Evolutionary conservation across 2,329 filamentous ascomycete species (phyloP).

Genomic region (Neonectria faginata): DNA sequence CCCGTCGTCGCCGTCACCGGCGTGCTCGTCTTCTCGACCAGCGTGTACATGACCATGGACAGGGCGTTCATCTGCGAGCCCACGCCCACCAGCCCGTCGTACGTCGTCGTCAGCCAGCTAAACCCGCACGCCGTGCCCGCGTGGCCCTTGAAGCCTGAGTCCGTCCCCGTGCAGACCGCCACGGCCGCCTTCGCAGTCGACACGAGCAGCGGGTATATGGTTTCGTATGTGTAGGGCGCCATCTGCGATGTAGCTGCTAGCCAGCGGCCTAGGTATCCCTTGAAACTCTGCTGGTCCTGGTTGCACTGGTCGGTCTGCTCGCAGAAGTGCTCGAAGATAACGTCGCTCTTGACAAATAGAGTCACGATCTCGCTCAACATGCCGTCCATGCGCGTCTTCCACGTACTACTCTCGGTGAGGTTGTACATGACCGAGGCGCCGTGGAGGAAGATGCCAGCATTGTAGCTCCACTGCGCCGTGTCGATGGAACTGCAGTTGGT

Average conservation of each 20-base stretch:
- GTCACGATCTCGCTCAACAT: slow-evolving; percentile 63
- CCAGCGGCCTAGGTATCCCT: slow-evolving; percentile 79
- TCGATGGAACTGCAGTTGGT: slow-evolving; percentile 64
- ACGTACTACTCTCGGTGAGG: slow-evolving; percentile 63
- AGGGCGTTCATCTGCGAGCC: slow-evolving; percentile 78
- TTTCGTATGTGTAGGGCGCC: slow-evolving; percentile 63
- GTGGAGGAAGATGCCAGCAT: slow-evolving; percentile 74
- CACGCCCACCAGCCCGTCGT: slow-evolving; percentile 71
- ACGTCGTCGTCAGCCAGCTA: slow-evolving; percentile 67
- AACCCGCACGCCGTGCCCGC: slow-evolving; percentile 75
- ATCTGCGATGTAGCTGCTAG: slow-evolving; percentile 66
- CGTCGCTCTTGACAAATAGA: slow-evolving; percentile 64
- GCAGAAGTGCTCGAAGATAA: slow-evolving; percentile 76
- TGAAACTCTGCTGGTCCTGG: slow-evolving; percentile 79
- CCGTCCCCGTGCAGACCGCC: slow-evolving; percentile 61
- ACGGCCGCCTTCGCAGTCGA: slow-evolving; percentile 66
- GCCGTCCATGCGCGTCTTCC: slow-evolving; percentile 70
- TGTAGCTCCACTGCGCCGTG: slow-evolving; percentile 75
- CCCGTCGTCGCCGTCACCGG: slow-evolving; percentile 67
- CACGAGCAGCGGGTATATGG: slow-evolving; percentile 63
- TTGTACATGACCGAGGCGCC: slow-evolving; percentile 73
- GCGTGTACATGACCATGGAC: slow-evolving; percentile 70
- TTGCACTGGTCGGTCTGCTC: slow-evolving; percentile 72
- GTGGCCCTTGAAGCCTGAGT: slow-evolving; percentile 60
- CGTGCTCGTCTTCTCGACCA: slow-evolving; percentile 57